phyloP scores from a whole-genome alignment of 768 basidiomycete species.

The Amanita subjunquillea region DNA sequence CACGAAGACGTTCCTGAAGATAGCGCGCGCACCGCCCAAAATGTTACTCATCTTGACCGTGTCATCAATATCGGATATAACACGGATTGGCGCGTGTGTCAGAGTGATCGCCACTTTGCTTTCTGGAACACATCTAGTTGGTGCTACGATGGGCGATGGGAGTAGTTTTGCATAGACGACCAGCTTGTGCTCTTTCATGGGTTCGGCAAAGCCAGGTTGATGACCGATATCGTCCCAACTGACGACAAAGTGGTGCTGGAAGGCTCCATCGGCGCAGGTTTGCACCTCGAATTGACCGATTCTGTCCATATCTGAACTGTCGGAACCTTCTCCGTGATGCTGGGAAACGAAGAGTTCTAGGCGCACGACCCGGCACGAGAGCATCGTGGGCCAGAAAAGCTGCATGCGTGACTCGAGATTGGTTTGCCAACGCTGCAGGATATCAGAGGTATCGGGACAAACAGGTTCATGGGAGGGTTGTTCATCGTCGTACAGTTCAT shows the following conservation, averaged over 20 bases:
- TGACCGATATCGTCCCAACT: slow-evolving; percentile 60
- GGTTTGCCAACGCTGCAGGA: slow-evolving; percentile 46
- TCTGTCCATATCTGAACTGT: slow-evolving; percentile 9
- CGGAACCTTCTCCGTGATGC: slow-evolving; percentile 13
- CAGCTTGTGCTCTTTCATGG: slow-evolving; percentile 41
- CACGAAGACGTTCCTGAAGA: slow-evolving; percentile 90
- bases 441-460: slow-evolving; percentile 13
- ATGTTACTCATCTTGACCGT: slow-evolving; percentile 80
- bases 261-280: slow-evolving; percentile 65
- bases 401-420: slow-evolving; percentile 72
- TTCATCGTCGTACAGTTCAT: slow-evolving; percentile 2
- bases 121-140: background rate
- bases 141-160: slow-evolving; percentile 14
- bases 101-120: slow-evolving; percentile 27
- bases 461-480: slow-evolving; percentile 6
- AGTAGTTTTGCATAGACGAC: slow-evolving; percentile 44
- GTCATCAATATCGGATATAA: slow-evolving; percentile 93
- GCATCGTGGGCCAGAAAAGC: slow-evolving; percentile 71
- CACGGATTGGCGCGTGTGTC: slow-evolving; percentile 54
- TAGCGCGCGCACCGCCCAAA: slow-evolving; percentile 65
- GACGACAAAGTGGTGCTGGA: slow-evolving; percentile 51
- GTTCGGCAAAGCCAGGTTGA: slow-evolving; percentile 54
- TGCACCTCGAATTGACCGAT: slow-evolving; percentile 38
- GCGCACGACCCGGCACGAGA: slow-evolving; percentile 52
- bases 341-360: slow-evolving; percentile 48